Evolutionary conservation across 2,329 filamentous ascomycete species (phyloP).

Genomic region (Blumeria graminis): DNA sequence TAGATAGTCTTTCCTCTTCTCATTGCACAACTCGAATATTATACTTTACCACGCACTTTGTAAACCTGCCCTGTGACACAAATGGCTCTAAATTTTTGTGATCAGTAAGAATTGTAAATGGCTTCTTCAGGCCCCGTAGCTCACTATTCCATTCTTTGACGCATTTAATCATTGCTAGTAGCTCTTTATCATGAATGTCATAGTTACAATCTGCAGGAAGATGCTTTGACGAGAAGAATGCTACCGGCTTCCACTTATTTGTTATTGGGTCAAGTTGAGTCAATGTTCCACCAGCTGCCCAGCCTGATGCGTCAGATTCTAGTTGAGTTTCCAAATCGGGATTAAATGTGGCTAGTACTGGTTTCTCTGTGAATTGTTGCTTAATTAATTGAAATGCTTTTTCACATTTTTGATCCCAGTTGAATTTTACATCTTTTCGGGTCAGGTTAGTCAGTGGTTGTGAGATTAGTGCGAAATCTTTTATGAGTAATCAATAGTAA

Average conservation of each 20-base stretch:
- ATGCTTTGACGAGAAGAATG: constrained; percentile 2
- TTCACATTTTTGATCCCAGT: not conserved
- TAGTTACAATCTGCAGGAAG: not conserved
- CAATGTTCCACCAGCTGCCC: not conserved
- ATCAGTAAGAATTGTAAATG: not conserved
- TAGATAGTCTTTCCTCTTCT: no score
- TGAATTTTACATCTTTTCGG: not conserved
- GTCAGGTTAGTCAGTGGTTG: not conserved
- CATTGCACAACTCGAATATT: no score
- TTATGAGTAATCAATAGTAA: constrained; percentile 4
- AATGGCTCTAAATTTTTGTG: not conserved
- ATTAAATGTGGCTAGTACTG: not conserved
- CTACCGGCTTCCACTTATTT: not conserved
- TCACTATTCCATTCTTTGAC: not conserved
- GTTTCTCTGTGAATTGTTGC: not conserved
- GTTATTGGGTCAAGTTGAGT: constrained; percentile 1
- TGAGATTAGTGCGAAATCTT: not conserved
- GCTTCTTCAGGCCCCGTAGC: not conserved
- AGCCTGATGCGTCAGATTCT: constrained; percentile 1
- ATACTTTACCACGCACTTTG: no score
- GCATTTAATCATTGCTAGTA: constrained; percentile 2
- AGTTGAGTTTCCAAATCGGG: not conserved
- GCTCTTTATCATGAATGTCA: constrained; percentile 3
- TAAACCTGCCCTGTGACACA: no score
- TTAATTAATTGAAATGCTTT: not conserved